Evolutionary conservation across 257 asterid species (phyloP).

Genomic region (Solanum megistacrolobum): DNA sequence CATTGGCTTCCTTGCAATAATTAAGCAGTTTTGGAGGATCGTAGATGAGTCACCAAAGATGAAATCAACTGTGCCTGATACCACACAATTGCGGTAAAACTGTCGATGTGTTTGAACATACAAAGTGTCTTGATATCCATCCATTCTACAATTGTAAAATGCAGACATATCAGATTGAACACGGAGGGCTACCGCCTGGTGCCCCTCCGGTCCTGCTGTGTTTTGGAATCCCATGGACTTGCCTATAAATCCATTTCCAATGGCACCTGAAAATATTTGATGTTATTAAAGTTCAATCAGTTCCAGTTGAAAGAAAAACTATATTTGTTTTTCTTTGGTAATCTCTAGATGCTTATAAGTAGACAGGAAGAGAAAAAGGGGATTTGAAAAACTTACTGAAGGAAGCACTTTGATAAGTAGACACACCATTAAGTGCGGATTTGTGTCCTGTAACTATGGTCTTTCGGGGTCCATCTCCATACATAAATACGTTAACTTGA

Average conservation of each 20-base stretch:
- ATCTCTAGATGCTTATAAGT: too few relatives aligned
- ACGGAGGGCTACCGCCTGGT: slow-evolving; percentile 43
- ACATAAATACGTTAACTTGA: slow-evolving; percentile 25
- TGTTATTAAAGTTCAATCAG: background rate
- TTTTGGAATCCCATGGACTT: slow-evolving; percentile 36
- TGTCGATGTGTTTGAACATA: slow-evolving; percentile 31
- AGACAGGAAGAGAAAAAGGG: background rate
- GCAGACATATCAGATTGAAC: slow-evolving; percentile 32
- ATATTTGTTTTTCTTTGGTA: too few relatives aligned
- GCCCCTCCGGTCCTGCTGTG: slow-evolving; percentile 40
- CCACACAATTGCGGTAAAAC: slow-evolving; percentile 34
- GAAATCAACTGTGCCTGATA: slow-evolving; percentile 39
- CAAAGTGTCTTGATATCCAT: slow-evolving; percentile 31
- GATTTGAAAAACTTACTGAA: slow-evolving; percentile 9
- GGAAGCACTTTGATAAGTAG: slow-evolving; percentile 28
- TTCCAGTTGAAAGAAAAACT: too few relatives aligned
- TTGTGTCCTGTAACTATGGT: slow-evolving; percentile 30
- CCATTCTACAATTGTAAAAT: slow-evolving; percentile 40
- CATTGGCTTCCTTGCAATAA: slow-evolving; percentile 36
- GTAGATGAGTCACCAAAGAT: slow-evolving; percentile 30
- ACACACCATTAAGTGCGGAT: slow-evolving; percentile 13
- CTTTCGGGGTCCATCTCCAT: slow-evolving; percentile 36
- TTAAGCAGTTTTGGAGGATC: slow-evolving; percentile 22
- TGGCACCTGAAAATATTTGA: slow-evolving; percentile 9
- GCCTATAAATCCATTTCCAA: slow-evolving; percentile 27